Evolutionary conservation across 257 asterid genomes (phyloP), one percentile per base, ranked within the genome.

Genomic region (Ophiorrhiza pumila): DNA sequence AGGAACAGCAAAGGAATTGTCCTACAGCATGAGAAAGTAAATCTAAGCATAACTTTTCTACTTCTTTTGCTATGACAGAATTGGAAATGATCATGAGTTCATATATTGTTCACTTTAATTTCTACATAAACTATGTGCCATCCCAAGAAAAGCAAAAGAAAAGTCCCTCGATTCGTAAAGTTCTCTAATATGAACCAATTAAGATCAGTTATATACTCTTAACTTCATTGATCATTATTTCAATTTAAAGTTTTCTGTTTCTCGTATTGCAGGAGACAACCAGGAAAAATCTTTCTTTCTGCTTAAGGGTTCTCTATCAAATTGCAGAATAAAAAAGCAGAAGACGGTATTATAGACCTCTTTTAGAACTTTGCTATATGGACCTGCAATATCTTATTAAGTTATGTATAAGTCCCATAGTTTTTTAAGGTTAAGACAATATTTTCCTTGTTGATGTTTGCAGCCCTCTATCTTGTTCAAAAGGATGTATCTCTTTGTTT

Each of bases 11-110:
- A 27, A 41, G 52, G 49, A 29, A 12, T 52, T 64, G 49, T 25
- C 53, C 23, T 23, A 41, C 49, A 64, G 69, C 52, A 64, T 45
- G 56, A 23, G 37, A 25, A 65, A 43, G 71, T 65, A 65, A 31
- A 8, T 29, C 65, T 29, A 41, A 3, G 6, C 31, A 32, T n/a
- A n/a, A n/a, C n/a, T n/a, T n/a, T n/a, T n/a, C n/a, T n/a, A n/a
- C 7, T 6, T 37, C 42, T 37, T 37, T 37, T 6, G 42, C 42
- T 37, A 37, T 37, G 3, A 37, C 42, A 2, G 42, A 37, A 37
- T 6, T 37, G 42, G 42, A 37, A 37, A 7, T 37, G 42, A 37
- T 37, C 42, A n/a, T n/a, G n/a, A n/a, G n/a, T n/a, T n/a, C n/a
- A n/a, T n/a, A n/a, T n/a, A n/a, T n/a, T n/a, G n/a, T n/a, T n/a